Conservation (phyloP, 768 basidiomycete species). For the Pulveroboletus sp. region DNA sequence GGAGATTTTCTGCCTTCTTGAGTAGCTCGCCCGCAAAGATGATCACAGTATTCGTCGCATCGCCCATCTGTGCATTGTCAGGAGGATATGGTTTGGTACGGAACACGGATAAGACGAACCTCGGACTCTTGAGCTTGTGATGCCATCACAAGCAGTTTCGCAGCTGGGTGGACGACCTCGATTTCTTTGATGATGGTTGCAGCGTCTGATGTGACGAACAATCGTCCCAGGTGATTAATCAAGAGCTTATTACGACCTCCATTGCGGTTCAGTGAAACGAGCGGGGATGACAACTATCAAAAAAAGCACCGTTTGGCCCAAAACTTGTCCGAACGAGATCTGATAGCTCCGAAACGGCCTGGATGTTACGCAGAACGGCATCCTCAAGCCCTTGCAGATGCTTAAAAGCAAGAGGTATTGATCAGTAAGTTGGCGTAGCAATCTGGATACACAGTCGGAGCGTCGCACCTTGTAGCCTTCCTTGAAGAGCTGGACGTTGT, state of each 20-base stretch:
- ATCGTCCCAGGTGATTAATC: constrained; percentile 92
- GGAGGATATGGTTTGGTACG: background rate
- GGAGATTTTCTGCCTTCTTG: constrained; percentile 86
- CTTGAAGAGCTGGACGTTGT: constrained; percentile 90
- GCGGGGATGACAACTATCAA: background rate
- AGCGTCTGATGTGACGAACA: constrained; percentile 98
- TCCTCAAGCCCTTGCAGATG: constrained; percentile 90
- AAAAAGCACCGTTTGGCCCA: constrained; percentile 82
- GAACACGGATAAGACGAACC: constrained; percentile 41
- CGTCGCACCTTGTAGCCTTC: constrained; percentile 86
- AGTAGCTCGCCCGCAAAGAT: constrained; percentile 94
- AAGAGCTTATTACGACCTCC: constrained; percentile 93
- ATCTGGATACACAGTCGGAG: background rate
- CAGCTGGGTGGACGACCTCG: constrained; percentile 97
- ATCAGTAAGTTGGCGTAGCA: constrained; percentile 3
- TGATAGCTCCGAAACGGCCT: constrained; percentile 91
- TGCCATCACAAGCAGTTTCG: constrained; percentile 98
- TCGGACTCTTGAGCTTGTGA: constrained; percentile 94
- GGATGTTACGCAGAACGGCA: constrained; percentile 93
- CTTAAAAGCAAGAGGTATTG: constrained; percentile 29
- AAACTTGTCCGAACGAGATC: constrained; percentile 96
- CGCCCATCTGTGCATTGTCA: constrained; percentile 72
- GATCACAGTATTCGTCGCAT: constrained; percentile 92
- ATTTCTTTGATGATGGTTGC: constrained; percentile 98
- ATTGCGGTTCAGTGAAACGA: constrained; percentile 4